phyloP scores from a whole-genome alignment of 176 grass and related monocot genomes.

The Luzula sylvatica region DNA sequence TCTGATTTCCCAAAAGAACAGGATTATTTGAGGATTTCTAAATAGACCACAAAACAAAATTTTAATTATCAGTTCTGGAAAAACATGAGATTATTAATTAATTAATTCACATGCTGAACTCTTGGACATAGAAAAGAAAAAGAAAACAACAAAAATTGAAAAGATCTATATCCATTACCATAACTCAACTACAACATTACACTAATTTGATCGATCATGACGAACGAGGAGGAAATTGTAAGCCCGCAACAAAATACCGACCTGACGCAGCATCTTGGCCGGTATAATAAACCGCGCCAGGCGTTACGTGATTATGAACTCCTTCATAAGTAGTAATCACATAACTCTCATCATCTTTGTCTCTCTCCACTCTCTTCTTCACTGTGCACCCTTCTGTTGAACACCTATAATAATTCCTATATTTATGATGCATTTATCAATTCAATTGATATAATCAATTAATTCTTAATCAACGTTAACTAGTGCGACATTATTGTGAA shows the following conservation, averaged over 20 bases:
- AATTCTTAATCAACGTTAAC: background rate
- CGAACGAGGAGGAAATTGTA: conserved; percentile 19
- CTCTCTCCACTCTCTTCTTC: conserved; percentile 94
- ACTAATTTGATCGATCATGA: conserved; percentile 3
- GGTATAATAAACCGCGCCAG: conserved; percentile 54
- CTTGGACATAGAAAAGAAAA: background rate
- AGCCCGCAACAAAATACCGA: conserved; percentile 64
- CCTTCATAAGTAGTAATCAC: conserved; percentile 86
- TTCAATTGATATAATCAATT: too few relatives aligned
- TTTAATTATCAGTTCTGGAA: too few relatives aligned
- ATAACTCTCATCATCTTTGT: conserved; percentile 55
- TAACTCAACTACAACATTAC: conserved; percentile 10
- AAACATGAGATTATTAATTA: too few relatives aligned
- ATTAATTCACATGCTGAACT: background rate
- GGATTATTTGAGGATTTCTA: too few relatives aligned
- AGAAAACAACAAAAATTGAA: background rate
- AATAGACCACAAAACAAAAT: too few relatives aligned
- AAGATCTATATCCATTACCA: background rate
- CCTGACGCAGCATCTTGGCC: conserved; percentile 51
- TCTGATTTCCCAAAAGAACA: too few relatives aligned
- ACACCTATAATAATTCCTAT: conserved; percentile 93
- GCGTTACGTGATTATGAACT: conserved; percentile 64
- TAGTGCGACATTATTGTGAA: background rate
- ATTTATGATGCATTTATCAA: too few relatives aligned
- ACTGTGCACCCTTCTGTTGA: conserved; percentile 75